A percentile compares a stretch with the other conserved stretches of the same genome.
Evolutionary conservation across 768 basidiomycete species (phyloP).

Genomic region (Agaricus sinodeliciosus): DNA sequence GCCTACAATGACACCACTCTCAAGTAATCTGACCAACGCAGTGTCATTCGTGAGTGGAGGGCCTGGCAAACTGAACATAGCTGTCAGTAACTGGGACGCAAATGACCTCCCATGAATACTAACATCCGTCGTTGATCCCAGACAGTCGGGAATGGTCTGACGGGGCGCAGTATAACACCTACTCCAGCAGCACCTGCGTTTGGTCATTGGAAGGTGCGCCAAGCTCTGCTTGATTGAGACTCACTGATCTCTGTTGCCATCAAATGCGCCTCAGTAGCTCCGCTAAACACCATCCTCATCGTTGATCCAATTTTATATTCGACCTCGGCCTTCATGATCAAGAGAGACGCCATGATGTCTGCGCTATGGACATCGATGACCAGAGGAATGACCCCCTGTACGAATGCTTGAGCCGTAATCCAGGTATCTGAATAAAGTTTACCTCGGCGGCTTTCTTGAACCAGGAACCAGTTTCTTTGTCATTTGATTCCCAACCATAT

Average conservation of each 20-base stretch:
- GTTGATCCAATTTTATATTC: slow-evolving; percentile 49
- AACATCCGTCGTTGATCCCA: slow-evolving; percentile 74
- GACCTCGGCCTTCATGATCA: slow-evolving; percentile 63
- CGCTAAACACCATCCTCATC: slow-evolving; percentile 57
- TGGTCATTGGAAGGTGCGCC: neutral
- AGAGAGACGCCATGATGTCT: slow-evolving; percentile 66
- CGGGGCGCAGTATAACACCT: slow-evolving; percentile 46
- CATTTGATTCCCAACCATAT: slow-evolving; percentile 41
- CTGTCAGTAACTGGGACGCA: neutral
- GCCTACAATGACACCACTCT: slow-evolving; percentile 76
- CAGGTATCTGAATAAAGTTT: slow-evolving; percentile 3
- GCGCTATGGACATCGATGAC: slow-evolving; percentile 63
- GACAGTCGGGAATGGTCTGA: slow-evolving; percentile 57
- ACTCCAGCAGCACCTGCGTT: slow-evolving; percentile 37
- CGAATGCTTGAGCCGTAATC: neutral
- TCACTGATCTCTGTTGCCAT: slow-evolving; percentile 62
- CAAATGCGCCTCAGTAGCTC: slow-evolving; percentile 57
- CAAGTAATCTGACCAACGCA: slow-evolving; percentile 54
- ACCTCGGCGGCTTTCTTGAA: slow-evolving; percentile 55
- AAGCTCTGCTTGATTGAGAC: slow-evolving; percentile 3
- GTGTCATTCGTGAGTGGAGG: slow-evolving; percentile 65
- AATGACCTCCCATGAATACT: slow-evolving; percentile 14
- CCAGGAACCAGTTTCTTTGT: slow-evolving; percentile 45
- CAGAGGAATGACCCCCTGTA: slow-evolving; percentile 55
- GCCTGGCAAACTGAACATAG: slow-evolving; percentile 49